A percentile compares a stretch with the other conserved stretches of the same genome.
Evolutionary conservation across 257 asterid genomes (phyloP).

Genomic region (Plantago elongata): DNA sequence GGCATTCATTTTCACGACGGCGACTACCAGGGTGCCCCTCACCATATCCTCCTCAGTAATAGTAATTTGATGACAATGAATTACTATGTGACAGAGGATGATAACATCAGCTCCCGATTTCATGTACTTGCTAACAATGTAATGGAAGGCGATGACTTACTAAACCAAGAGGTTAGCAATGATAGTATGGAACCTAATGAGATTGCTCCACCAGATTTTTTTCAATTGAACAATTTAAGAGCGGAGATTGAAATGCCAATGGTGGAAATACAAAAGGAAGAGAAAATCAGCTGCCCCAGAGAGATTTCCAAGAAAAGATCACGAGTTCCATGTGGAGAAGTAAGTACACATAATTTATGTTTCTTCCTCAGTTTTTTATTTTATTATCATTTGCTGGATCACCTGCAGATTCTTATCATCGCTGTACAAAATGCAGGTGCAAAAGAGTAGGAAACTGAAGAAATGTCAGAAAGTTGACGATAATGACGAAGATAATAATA

Average conservation of each 20-base stretch:
- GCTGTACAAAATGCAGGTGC: conserved; percentile 30
- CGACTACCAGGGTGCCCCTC: conserved; percentile 18
- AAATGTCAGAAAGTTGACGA: conserved; percentile 31
- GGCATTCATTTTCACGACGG: conserved; percentile 15
- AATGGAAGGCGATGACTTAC: conserved; percentile 33
- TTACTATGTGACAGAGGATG: conserved; percentile 19
- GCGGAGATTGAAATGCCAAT: conserved; percentile 8
- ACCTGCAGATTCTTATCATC: conserved; percentile 15
- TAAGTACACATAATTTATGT: conserved; percentile 14
- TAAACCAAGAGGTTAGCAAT: conserved; percentile 38
- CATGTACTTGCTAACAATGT: conserved; percentile 3
- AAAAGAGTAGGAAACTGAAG: conserved; percentile 38
- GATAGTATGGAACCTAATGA: conserved; percentile 27
- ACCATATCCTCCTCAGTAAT: conserved; percentile 13
- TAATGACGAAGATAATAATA: conserved; percentile 12
- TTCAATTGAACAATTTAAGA: conserved; percentile 16
- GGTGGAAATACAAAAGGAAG: conserved; percentile 21
- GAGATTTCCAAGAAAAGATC: conserved; percentile 47
- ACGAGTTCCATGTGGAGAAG: conserved; percentile 28
- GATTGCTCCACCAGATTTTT: conserved; percentile 23
- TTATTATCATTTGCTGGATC: neutral
- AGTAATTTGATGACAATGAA: conserved; percentile 29
- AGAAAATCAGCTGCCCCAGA: conserved; percentile 20
- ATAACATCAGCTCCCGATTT: conserved; percentile 17
- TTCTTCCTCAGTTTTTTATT: neutral